Evolutionary conservation across 495 filamentous ascomycete genomes (phyloP), one percentile per base, ranked within the genome.

Genomic region (Daldinia vernicosa): DNA sequence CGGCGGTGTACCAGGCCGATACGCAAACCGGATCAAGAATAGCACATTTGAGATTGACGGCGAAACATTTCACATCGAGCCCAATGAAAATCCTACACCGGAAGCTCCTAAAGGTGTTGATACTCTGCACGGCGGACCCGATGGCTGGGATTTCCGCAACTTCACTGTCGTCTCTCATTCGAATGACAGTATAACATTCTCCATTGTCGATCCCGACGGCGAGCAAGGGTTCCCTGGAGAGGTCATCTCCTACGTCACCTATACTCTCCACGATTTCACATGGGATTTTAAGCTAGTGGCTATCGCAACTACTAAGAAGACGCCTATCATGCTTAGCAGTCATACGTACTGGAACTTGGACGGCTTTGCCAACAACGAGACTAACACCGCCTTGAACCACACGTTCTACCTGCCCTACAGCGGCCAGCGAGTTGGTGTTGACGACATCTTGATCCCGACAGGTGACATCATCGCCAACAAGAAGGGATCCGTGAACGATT

Each of bases 331-430:
- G 89, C 80, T 91, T 37, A 85, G 78, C 66, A 86, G 83, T 54
- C 86, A 88, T 70, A 88, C 91, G 54, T 97, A 96, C 82, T 97
- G 92, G 92, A 95, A 96, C 79, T 82, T 97, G 60, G 92, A 94
- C 76, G 93, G 88, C 9, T 97, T 93, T 77, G 80, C 83, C 64
- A 87, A 88, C 75, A 81, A 83, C 30, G 81, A 89, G 74, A 89
- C 89, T 3, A 75, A 84, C 15, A 85, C 82, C 6, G 84, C 88
- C 26, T 82, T 96, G n/a, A 89, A 93, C 72, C 87, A 95, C 78
- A 86, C 85, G 55, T 80, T 97, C 40, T 87, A 89, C 65, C 70
- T 96, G 72, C 93, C 93, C 3, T 88, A 91, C 66, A 88, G 88
- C 43, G 85, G 86, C 32, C 89, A 90, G 64, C 87, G 91, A 67